Base-by-base conservation (phyloP, 2,329 filamentous ascomycete genomes). In the Fusarium buxicola region DNA sequence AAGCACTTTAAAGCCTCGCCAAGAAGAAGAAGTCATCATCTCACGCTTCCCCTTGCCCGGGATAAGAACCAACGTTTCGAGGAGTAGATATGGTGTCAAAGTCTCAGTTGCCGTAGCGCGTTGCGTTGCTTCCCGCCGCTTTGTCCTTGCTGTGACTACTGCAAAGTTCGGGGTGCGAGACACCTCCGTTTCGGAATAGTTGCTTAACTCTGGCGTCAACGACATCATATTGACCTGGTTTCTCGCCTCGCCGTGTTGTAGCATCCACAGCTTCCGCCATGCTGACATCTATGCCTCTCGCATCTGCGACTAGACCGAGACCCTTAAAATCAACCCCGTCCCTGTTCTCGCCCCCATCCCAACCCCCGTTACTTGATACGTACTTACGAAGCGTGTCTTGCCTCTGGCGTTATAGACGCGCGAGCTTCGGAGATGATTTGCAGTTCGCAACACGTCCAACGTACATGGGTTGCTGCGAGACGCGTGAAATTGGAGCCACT, bases 391-490 rank as follows among this genome's bases (percentile, higher is more conserved):
- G 53, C 54, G 68, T 70, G 66, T 58, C 58, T 49, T 52, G 60
- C 52, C 31, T 63, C 44, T 60, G 51, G 58, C 65, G 53, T 51
- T 51, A 54, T 39, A 61, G 40, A 60, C 63, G 57, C 68, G 68
- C 64, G 54, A 53, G 40, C 31, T 57, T 60, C 58, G 48, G 45
- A 50, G 49, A 62, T 65, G 65, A 68, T 64, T 69, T 69, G 64
- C 69, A 65, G 62, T 53, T 61, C 57, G 51, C 45, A 52, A 69
- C 69, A 71, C 68, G 68, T 65, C 45, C 57, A 65, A 66, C 68
- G 68, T 68, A 58, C 68, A 71, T 69, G 69, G 68, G 52, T 60
- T 68, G 63, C 65, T 71, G 66, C 68, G 65, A 65, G 66, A 67
- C 69, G 69, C 69, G 69, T 71, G 66, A 68, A 44, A 58, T 53